Percentiles rank a stretch among this genome's conserved stretches.
Conservation (phyloP, 495 filamentous ascomycete genomes). For the Astrocystis sublimbata region DNA sequence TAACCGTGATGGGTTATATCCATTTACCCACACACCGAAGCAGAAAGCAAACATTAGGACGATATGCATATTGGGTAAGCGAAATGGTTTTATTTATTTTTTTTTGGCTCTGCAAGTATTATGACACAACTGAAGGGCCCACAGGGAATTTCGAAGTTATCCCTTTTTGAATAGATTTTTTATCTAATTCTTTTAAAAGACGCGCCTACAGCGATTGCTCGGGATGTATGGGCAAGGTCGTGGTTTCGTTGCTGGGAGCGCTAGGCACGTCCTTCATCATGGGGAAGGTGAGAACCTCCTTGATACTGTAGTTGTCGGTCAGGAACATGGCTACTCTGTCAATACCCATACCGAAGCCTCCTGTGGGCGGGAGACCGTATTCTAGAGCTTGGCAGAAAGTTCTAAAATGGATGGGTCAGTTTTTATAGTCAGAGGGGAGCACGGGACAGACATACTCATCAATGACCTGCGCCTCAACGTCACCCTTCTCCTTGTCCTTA, state of each 20-base stretch:
- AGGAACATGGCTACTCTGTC: conserved; percentile 97
- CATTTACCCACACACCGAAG: no score
- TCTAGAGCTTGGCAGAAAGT: conserved; percentile 80
- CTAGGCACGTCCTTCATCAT: conserved; percentile 47
- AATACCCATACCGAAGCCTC: conserved; percentile 97
- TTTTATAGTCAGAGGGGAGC: not conserved
- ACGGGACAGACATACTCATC: conserved; percentile 64
- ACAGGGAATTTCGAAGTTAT: no score
- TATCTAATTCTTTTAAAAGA: no score
- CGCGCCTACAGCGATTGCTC: conserved; percentile 13
- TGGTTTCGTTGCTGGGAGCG: conserved; percentile 19
- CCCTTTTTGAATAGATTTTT: not conserved
- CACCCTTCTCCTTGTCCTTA: conserved; percentile 90
- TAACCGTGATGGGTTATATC: no score
- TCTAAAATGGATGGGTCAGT: conserved; percentile 44
- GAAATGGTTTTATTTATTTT: no score
- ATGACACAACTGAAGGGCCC: no score
- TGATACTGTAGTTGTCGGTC: conserved; percentile 90
- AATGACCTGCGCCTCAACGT: conserved; percentile 93
- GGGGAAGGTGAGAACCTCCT: conserved; percentile 93
- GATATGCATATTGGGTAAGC: no score
- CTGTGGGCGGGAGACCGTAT: conserved; percentile 87
- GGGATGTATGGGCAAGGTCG: conserved; percentile 6
- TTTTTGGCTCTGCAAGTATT: no score
- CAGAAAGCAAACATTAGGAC: no score